Evolutionary conservation across 805 yeast species (phyloP), one percentile per base, ranked within the genome.

Genomic region (Suhomyces xylopsoci): DNA sequence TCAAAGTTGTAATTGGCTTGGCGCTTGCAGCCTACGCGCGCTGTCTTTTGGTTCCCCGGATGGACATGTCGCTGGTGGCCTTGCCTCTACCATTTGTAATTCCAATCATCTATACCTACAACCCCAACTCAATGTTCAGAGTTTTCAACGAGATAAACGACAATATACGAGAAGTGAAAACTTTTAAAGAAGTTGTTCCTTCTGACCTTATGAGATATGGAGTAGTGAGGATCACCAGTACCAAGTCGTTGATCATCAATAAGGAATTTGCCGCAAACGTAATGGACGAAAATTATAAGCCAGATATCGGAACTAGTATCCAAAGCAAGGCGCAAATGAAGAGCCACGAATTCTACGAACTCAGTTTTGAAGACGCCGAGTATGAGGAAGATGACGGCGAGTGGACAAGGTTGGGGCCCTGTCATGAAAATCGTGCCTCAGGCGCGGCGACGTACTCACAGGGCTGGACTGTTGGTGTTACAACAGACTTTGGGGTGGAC

Each of bases 91-190:
- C 34, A 45, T 17, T 38, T 38, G 5, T 38, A 5, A 6, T 38
- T 19, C 42, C 42, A 9, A 38, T n/a, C 42, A 38, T 38, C 24
- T 38, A 38, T 19, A 19, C 42, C 22, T 38, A 38, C 24, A 38
- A 38, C 42, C 42, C 42, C 12, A 38, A 38, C 42, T 19, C 42
- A 25, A 78, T 91, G 57, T 62, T 78, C 54, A 71, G 77, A 45
- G 82, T 90, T 42, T 90, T 90, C 63, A 70, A 77, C 36, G 69
- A 78, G 1, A 71, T 90, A 54, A 15, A 20, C 3, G 32, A 28
- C 10, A 34, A 36, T n/a, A 38, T 55, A 25, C 22, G 10, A 10
- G 19, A 36, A 17, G 45, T 55, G 5, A 25, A 44, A 10, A 40
- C 14, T 10, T n/a, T 45, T 7, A 38, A 25, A 10, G 53, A 55